These are phyloP conservation scores for Arabidopsis hybrid DNA, from an alignment of 441 rosid genomes.

Conservation along the genomic window DNA sequence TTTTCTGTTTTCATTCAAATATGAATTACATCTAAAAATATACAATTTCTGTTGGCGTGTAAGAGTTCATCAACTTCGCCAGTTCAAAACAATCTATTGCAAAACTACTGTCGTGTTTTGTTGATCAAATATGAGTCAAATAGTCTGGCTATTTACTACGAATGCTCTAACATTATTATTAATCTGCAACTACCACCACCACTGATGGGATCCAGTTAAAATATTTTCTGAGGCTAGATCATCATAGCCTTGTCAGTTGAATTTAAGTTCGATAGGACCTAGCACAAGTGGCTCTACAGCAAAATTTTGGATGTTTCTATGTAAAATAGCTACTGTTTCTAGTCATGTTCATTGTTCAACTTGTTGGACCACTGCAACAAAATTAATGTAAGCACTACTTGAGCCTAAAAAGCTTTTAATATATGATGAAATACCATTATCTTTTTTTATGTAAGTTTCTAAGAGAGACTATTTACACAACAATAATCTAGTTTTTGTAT, in stretches of 20 bases:
- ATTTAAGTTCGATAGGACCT: background rate
- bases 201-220: background rate
- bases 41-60: background rate
- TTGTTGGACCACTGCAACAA: constrained; percentile 14
- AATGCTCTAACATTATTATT: background rate
- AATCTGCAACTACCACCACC: no score
- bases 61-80: no score
- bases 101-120: no score
- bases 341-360: background rate
- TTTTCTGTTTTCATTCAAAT: background rate
- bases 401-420: background rate
- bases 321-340: background rate
- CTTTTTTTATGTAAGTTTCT: background rate
- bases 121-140: background rate
- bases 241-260: background rate
- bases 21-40: background rate
- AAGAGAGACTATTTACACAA: constrained; percentile 39
- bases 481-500: background rate
- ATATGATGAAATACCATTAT: background rate
- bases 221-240: background rate
- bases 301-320: background rate
- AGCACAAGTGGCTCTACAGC: background rate
- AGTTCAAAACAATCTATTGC: no score
- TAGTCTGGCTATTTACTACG: background rate
- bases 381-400: background rate